Evolutionary conservation across 2,329 filamentous ascomycete genomes (phyloP).

Genomic region (Fusarium agapanthi): DNA sequence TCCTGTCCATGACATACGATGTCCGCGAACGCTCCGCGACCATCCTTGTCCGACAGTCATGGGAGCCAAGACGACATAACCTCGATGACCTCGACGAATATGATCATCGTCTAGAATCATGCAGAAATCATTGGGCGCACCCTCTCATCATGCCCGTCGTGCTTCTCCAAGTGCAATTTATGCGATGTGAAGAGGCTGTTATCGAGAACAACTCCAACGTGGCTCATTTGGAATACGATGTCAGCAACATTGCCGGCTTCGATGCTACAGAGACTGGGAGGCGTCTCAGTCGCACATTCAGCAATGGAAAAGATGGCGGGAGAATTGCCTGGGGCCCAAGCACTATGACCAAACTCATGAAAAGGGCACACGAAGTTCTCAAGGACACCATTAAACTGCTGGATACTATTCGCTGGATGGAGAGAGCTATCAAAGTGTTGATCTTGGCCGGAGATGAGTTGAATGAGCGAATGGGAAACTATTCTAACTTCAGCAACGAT

Average conservation of each 20-base stretch:
- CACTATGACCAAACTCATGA: conserved; percentile 58
- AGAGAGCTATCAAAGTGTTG: conserved; percentile 55
- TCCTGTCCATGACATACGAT: conserved; percentile 57
- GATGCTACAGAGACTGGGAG: conserved; percentile 43
- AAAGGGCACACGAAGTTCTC: conserved; percentile 56
- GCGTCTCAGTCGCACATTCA: conserved; percentile 36
- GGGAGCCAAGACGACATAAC: conserved; percentile 52
- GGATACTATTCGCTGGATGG: conserved; percentile 58
- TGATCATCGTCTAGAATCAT: conserved; percentile 55
- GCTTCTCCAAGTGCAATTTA: conserved; percentile 56
- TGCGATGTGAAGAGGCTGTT: conserved; percentile 55
- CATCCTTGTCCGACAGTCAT: conserved; percentile 55
- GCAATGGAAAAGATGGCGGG: conserved; percentile 36
- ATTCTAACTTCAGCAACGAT: conserved; percentile 31
- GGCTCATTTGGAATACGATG: conserved; percentile 52
- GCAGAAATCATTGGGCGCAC: conserved; percentile 55
- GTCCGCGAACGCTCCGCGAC: conserved; percentile 51
- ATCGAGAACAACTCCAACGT: conserved; percentile 55
- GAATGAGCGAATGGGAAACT: conserved; percentile 43
- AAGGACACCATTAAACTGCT: conserved; percentile 56
- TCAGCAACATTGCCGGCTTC: conserved; percentile 54
- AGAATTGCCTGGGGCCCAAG: conserved; percentile 49
- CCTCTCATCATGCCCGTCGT: conserved; percentile 56
- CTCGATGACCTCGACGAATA: conserved; percentile 57
- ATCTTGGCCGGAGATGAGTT: conserved; percentile 56